Base-by-base conservation (phyloP, 139 green algal genomes). In the Micromonas pusilla region DNA sequence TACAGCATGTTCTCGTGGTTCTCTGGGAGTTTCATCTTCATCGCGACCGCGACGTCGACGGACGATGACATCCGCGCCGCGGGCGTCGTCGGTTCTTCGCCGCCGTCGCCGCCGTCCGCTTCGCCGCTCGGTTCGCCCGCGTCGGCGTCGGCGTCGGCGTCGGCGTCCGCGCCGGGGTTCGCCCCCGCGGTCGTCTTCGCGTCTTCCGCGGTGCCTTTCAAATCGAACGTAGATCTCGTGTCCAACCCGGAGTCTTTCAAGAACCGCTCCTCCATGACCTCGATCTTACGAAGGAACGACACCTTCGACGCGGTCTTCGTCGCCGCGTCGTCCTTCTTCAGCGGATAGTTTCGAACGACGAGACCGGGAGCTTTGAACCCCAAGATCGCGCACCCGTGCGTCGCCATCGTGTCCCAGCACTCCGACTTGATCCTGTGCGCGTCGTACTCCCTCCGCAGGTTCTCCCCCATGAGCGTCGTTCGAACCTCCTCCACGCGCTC, bases 1-100 rank as follows among this genome's bases (percentile, higher is more conserved):
- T 81, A 81, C 21, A 81, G 66, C 23, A 81, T 34, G 23, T n/a
- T 34, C 30, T 80, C 75, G 36, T 38, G 52, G 30, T 3, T 38
- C n/a, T n/a, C n/a, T n/a, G n/a, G n/a, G n/a, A n/a, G n/a, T n/a
- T n/a, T n/a, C n/a, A n/a, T n/a, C n/a, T n/a, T n/a, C n/a, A n/a
- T n/a, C n/a, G n/a, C n/a, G n/a, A n/a, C n/a, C n/a, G n/a, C n/a
- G n/a, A n/a, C n/a, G n/a, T n/a, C n/a, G n/a, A n/a, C n/a, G n/a
- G n/a, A n/a, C n/a, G n/a, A n/a, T n/a, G n/a, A n/a, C n/a, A n/a
- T n/a, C n/a, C n/a, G n/a, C n/a, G n/a, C n/a, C n/a, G n/a, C n/a
- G n/a, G n/a, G n/a, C n/a, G n/a, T n/a, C n/a, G n/a, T n/a, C n/a
- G n/a, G n/a, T n/a, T n/a, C n/a, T n/a, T n/a, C n/a, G n/a, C n/a